These are phyloP conservation scores for Chytridiales sp. DNA, from an alignment of 371 early-diverging fungal genomes.

Conservation along the genomic window DNA sequence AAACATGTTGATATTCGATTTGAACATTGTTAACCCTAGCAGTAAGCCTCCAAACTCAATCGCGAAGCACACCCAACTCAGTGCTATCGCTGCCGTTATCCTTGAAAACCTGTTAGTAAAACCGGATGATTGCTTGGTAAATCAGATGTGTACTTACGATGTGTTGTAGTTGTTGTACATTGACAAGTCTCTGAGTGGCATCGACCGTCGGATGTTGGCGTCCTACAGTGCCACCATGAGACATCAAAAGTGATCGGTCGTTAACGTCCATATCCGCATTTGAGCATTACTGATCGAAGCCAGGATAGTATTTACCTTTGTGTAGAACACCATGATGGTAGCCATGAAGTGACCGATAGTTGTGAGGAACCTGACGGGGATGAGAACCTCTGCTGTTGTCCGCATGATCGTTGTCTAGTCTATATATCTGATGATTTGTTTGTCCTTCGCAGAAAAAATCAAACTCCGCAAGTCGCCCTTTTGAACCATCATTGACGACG, in stretches of 20 bases:
- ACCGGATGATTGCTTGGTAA: background rate
- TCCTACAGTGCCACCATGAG: slow-evolving; percentile 23
- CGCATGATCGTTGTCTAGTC: too few species aligned
- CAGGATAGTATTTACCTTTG: slow-evolving; percentile 33
- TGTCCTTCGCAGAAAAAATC: too few species aligned
- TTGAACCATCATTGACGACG: too few species aligned
- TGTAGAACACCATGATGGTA: slow-evolving; percentile 39
- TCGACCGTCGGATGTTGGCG: slow-evolving; percentile 33
- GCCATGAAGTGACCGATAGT: slow-evolving; percentile 39
- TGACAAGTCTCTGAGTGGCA: slow-evolving; percentile 33
- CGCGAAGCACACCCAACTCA: slow-evolving; percentile 43
- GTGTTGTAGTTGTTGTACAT: slow-evolving; percentile 25
- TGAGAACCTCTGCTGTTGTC: slow-evolving; percentile 22
- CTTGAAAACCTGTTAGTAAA: slow-evolving; percentile 10
- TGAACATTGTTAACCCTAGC: slow-evolving; percentile 40
- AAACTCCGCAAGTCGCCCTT: too few species aligned
- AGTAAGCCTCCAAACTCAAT: slow-evolving; percentile 40
- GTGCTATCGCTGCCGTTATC: slow-evolving; percentile 33
- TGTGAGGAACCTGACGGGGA: slow-evolving; percentile 45
- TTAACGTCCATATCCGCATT: background rate
- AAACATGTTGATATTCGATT: slow-evolving; percentile 25
- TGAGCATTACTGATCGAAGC: background rate
- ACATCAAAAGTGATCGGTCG: background rate
- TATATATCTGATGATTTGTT: too few species aligned
- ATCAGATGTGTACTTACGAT: slow-evolving; percentile 27